Evolutionary conservation across 2,329 filamentous ascomycete species (phyloP).

Genomic region (Xylaria sp.): DNA sequence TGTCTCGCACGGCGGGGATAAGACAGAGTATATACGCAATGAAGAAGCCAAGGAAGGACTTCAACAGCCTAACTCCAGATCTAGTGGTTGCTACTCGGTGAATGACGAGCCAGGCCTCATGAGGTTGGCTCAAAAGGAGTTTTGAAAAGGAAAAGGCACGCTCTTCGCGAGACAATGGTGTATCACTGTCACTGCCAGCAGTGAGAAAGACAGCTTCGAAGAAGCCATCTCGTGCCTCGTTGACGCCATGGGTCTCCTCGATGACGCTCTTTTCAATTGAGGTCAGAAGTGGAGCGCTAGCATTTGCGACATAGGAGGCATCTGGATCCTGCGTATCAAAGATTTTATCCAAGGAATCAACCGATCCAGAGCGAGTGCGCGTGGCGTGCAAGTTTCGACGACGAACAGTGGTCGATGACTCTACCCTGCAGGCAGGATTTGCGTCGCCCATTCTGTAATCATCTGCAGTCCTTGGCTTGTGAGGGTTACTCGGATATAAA

Average conservation of each 20-base stretch:
- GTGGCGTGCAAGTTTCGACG: slow-evolving; percentile 21
- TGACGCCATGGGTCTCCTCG: slow-evolving; percentile 40
- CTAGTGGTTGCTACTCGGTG: slow-evolving; percentile 42
- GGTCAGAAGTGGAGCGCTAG: slow-evolving; percentile 17
- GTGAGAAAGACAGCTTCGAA: slow-evolving; percentile 46
- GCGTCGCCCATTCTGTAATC: background rate
- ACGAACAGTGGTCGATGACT: slow-evolving; percentile 21
- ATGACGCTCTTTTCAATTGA: slow-evolving; percentile 28
- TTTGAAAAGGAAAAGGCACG: slow-evolving; percentile 42
- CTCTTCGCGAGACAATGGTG: slow-evolving; percentile 40
- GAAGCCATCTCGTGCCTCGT: slow-evolving; percentile 42
- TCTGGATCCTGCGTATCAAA: slow-evolving; percentile 27
- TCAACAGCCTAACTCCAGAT: slow-evolving; percentile 46
- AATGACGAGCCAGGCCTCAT: slow-evolving; percentile 39
- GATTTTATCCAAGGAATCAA: slow-evolving; percentile 28
- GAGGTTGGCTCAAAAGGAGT: slow-evolving; percentile 45
- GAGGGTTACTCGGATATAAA: background rate
- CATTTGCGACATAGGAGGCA: slow-evolving; percentile 7
- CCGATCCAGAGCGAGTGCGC: slow-evolving; percentile 22
- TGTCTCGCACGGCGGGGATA: slow-evolving; percentile 42
- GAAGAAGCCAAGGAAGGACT: slow-evolving; percentile 53
- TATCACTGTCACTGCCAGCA: slow-evolving; percentile 34
- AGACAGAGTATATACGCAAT: slow-evolving; percentile 52
- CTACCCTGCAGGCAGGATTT: background rate
- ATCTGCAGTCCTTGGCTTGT: background rate